A percentile compares a stretch with the other conserved stretches of the same genome.
Conservation (phyloP, 129 eudicot genomes). For the Centrapalus pauciflorus region DNA sequence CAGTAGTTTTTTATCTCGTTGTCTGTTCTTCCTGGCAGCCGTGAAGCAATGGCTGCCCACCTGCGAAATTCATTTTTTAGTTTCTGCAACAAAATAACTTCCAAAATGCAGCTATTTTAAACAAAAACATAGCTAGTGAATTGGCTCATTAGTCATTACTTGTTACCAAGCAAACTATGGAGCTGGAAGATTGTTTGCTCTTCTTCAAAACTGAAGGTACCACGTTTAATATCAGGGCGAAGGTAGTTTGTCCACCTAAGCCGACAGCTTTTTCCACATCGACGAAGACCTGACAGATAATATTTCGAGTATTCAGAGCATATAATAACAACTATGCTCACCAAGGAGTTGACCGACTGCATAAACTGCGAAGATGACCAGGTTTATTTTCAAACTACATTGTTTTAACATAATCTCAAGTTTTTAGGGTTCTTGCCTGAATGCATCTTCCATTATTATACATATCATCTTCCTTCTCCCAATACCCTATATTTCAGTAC, state of each 20-base stretch:
- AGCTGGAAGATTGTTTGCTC: constrained; percentile 51
- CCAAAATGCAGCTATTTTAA: neutral
- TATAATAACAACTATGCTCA: neutral
- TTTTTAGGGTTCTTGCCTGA: constrained; percentile 9
- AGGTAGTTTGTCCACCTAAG: constrained; percentile 93
- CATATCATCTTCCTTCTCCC: constrained; percentile 11
- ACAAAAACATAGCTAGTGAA: constrained; percentile 4
- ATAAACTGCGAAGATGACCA: too few relatives aligned
- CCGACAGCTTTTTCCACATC: constrained; percentile 95
- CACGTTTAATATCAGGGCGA: constrained; percentile 85
- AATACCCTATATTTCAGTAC: constrained; percentile 6
- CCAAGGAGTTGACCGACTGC: too few relatives aligned
- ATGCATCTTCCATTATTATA: too few relatives aligned
- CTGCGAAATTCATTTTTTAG: constrained; percentile 11
- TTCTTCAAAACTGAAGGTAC: constrained; percentile 72
- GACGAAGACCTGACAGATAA: constrained; percentile 49
- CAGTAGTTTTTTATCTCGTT: constrained; percentile 36
- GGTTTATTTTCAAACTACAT: too few relatives aligned
- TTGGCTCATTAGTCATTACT: constrained; percentile 47
- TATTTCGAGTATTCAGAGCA: neutral
- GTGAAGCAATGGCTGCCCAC: constrained; percentile 38
- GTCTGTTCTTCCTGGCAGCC: constrained; percentile 41
- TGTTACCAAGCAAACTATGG: constrained; percentile 72
- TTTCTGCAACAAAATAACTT: constrained; percentile 2
- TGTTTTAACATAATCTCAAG: neutral